A percentile compares a stretch with the other conserved stretches of the same genome.
These are phyloP conservation scores for Amanita brunnescens DNA, from an alignment of 768 basidiomycete genomes.

Conservation along the genomic window DNA sequence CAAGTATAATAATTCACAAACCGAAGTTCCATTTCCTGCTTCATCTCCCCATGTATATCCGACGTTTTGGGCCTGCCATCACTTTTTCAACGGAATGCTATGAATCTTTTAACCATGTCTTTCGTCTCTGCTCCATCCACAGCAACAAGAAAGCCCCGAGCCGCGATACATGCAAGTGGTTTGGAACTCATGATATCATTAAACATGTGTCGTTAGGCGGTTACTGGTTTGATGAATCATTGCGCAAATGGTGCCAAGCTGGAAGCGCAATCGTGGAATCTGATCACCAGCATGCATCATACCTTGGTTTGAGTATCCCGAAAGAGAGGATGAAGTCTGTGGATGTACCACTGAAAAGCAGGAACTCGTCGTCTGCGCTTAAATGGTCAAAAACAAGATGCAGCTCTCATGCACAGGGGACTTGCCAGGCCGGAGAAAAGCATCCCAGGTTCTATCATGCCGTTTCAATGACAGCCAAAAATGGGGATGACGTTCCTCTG, in stretches of 20 bases:
- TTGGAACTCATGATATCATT: neutral
- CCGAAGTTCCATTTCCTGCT: slow-evolving; percentile 34
- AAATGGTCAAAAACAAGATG: slow-evolving; percentile 1
- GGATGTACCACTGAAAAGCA: neutral
- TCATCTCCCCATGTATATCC: slow-evolving; percentile 28
- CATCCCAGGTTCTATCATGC: neutral
- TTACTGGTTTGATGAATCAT: neutral
- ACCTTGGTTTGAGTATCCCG: neutral
- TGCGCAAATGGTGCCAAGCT: neutral
- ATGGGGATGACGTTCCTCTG: neutral
- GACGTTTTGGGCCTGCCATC: slow-evolving; percentile 32
- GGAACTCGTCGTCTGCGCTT: neutral
- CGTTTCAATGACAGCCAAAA: neutral
- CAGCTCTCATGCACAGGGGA: neutral
- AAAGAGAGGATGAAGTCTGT: neutral
- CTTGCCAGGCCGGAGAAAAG: neutral
- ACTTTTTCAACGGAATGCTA: slow-evolving; percentile 35
- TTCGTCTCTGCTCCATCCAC: slow-evolving; percentile 23
- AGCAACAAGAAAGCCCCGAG: slow-evolving; percentile 24
- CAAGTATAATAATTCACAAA: slow-evolving; percentile 30
- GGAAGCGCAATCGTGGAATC: slow-evolving; percentile 1
- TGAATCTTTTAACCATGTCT: slow-evolving; percentile 33
- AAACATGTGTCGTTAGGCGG: neutral
- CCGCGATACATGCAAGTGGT: neutral
- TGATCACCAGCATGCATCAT: neutral